phyloP scores from a whole-genome alignment of 208 protist species.

The Acanthamoeba royreba region DNA sequence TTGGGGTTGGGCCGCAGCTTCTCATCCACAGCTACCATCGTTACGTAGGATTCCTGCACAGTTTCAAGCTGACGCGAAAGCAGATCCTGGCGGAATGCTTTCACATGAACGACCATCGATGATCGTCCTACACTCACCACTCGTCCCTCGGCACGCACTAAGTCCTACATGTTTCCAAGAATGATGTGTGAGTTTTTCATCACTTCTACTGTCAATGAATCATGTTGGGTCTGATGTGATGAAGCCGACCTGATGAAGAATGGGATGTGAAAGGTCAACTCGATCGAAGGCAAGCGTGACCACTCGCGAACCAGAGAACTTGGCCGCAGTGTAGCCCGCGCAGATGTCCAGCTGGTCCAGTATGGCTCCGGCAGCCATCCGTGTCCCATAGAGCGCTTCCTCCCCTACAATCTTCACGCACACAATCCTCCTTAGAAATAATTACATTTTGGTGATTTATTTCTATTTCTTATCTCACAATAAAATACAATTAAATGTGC shows the following conservation, averaged over 20 bases:
- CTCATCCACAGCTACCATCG: constrained; percentile 22
- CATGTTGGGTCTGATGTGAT: not conserved
- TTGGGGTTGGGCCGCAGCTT: constrained; percentile 24
- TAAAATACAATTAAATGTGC: not conserved
- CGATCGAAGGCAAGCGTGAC: constrained; percentile 39
- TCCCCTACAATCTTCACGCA: not conserved
- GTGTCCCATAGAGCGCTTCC: not conserved
- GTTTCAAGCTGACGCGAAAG: not conserved
- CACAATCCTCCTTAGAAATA: too few relatives aligned
- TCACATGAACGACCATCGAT: constrained; percentile 16
- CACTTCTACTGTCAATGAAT: not conserved
- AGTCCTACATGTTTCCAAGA: not conserved
- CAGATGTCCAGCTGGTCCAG: not conserved
- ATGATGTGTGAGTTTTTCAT: not conserved
- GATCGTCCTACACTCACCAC: constrained; percentile 22
- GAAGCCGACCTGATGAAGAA: not conserved
- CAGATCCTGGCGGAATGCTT: not conserved
- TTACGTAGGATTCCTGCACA: constrained; percentile 37
- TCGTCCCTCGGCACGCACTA: not conserved
- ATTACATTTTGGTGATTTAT: too few relatives aligned
- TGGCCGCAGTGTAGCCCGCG: not conserved
- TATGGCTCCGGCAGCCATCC: not conserved
- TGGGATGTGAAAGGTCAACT: constrained; percentile 19
- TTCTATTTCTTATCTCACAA: not conserved
- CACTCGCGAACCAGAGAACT: not conserved